Base-by-base conservation (phyloP, 2,329 filamentous ascomycete genomes). In the Talaromyces sp. region DNA sequence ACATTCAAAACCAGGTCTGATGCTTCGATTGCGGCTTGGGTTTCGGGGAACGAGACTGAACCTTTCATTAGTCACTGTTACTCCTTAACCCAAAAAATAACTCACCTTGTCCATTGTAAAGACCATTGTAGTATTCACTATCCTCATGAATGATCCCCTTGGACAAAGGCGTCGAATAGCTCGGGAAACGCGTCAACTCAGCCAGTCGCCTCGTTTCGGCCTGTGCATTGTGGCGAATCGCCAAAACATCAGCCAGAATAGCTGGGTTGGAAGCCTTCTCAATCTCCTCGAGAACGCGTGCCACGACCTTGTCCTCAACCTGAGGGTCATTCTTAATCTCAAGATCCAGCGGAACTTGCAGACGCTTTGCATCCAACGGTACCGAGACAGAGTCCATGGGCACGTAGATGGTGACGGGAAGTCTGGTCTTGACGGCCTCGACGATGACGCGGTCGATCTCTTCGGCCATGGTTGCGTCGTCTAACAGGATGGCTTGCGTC, bases 121-220 rank as follows among this genome's bases (percentile, higher is more conserved):
- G 89, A 64, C 92, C 91, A 30, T 89, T 89, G 68, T 89, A 95
- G 68, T 84, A 89, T 9, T 82, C 78, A 50, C 89, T 82, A 5
- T 83, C 84, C 75, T 96, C 91, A 70, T 94, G 84, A 57, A 96
- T 83, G 33, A 89, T 88, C 23, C 90, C 85, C 78, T 95, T 95
- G 51, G 91, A 91, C 89, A 95, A 94, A 10, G 91, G 90, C 0
- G 90, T 90, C 23, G 91, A 89, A 67, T 93, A 94, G 0, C 89
- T 88, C 5, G 91, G 91, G 5, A 95, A 79, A 7, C 84, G 80
- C 0, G 89, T 89, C 77, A 88, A 90, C 60, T 86, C 79, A 54
- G 94, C 79, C 6, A 96, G 79, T 5, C 84, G 83, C 67, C 90
- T 85, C 28, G 90, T 85, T 73, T 93, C 90, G 0, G 84, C 73